Percentiles rank a stretch among this genome's conserved stretches.
These are phyloP conservation scores for Letharia columbiana DNA, from an alignment of 495 filamentous ascomycete genomes.

Conservation along the genomic window DNA sequence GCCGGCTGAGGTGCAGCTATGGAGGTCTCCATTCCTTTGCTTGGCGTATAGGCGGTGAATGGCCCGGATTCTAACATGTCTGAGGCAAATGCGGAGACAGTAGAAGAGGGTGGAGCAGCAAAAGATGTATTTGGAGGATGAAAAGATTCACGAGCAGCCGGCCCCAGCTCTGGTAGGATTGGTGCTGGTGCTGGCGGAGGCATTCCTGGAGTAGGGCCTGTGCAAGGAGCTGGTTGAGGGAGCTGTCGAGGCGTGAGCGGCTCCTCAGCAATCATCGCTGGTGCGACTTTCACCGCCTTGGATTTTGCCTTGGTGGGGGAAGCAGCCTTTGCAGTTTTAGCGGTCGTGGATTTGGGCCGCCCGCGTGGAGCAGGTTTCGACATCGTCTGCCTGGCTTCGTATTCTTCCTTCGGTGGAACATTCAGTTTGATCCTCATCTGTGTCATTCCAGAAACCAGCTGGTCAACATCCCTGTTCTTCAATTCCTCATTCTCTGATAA, in stretches of 20 bases:
- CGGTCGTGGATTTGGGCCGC: slow-evolving; percentile 18
- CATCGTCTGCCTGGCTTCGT: slow-evolving; percentile 49
- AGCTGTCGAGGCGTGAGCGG: slow-evolving; percentile 7
- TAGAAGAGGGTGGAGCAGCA: background rate
- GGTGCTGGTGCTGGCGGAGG: background rate
- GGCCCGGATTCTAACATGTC: background rate
- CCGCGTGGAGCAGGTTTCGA: slow-evolving; percentile 30
- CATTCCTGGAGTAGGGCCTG: slow-evolving; percentile 16
- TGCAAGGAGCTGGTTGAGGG: slow-evolving; percentile 27
- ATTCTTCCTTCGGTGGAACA: slow-evolving; percentile 60
- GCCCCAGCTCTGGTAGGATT: slow-evolving; percentile 1
- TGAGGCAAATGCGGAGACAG: background rate
- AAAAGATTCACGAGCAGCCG: background rate
- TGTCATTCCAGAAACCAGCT: slow-evolving; percentile 57
- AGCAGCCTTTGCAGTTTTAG: slow-evolving; percentile 19
- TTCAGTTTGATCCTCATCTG: slow-evolving; percentile 63
- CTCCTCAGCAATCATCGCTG: background rate
- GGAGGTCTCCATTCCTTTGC: background rate
- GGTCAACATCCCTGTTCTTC: slow-evolving; percentile 47
- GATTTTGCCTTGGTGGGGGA: slow-evolving; percentile 24
- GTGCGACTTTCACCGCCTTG: slow-evolving; percentile 14
- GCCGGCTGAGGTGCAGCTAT: slow-evolving; percentile 3
- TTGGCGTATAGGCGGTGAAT: background rate
- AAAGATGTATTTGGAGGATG: background rate
- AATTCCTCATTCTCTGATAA: slow-evolving; percentile 15